phyloP scores from a whole-genome alignment of 495 filamentous ascomycete genomes.

The Podospora appendiculata region DNA sequence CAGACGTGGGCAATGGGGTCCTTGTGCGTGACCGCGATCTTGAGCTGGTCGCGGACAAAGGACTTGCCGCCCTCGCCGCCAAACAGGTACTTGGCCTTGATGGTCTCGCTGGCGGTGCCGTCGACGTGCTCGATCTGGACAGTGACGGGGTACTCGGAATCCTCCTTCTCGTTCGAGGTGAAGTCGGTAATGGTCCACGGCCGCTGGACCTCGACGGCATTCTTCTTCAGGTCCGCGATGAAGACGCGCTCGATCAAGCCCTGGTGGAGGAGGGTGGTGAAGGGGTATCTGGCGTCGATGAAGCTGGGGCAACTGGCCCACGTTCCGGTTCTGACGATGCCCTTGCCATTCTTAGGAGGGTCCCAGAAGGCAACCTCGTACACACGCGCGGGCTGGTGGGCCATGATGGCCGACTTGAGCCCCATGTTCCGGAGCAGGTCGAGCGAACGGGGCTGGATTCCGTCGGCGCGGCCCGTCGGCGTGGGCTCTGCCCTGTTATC shows the following conservation, averaged over 20 bases:
- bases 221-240: constrained; percentile 55
- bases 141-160: constrained; percentile 55
- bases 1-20: constrained; percentile 62
- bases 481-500: constrained; percentile 65
- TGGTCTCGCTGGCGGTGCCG: constrained; percentile 51
- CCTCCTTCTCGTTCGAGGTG: constrained; percentile 46
- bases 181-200: constrained; percentile 56
- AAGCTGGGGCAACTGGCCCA: constrained; percentile 66
- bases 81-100: constrained; percentile 52
- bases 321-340: constrained; percentile 59
- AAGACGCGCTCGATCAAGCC: constrained; percentile 68
- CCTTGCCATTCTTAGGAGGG: constrained; percentile 47
- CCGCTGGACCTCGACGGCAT: constrained; percentile 49
- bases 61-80: constrained; percentile 54
- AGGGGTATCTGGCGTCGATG: constrained; percentile 69
- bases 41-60: constrained; percentile 51
- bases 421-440: constrained; percentile 70
- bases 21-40: constrained; percentile 55
- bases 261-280: constrained; percentile 69
- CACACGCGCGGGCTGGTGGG: constrained; percentile 58
- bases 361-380: constrained; percentile 80
- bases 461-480: constrained; percentile 67
- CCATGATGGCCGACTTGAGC: constrained; percentile 68
- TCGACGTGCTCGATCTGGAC: constrained; percentile 71
- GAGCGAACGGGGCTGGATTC: constrained; percentile 72